A percentile compares a stretch with the other conserved stretches of the same genome.
phyloP scores from a whole-genome alignment of 2,329 filamentous ascomycete genomes.

The Fusarium ambrosium region DNA sequence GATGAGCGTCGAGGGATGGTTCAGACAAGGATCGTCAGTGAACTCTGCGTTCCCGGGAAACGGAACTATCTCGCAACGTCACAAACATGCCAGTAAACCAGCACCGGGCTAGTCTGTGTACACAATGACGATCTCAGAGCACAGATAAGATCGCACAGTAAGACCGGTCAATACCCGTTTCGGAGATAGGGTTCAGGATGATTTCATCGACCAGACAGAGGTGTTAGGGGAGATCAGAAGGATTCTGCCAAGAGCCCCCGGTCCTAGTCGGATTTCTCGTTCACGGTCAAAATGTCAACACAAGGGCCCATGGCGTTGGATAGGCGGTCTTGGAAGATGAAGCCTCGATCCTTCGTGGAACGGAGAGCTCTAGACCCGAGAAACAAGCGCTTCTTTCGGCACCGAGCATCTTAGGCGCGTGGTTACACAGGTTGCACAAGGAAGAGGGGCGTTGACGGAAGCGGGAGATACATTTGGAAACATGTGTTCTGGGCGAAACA shows the following conservation, averaged over 20 bases:
- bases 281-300: not conserved
- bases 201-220: constrained; percentile 20
- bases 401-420: not conserved
- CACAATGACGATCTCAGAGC: constrained; percentile 6
- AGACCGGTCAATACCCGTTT: constrained; percentile 13
- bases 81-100: constrained; percentile 17
- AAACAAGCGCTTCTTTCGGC: constrained; percentile 1
- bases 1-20: not conserved
- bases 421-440: constrained; percentile 1
- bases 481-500: not conserved
- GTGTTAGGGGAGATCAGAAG: not conserved
- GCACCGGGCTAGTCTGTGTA: not conserved
- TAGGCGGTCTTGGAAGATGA: constrained; percentile 15
- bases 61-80: constrained; percentile 19
- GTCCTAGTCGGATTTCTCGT: not conserved
- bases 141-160: not conserved
- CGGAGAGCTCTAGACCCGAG: constrained; percentile 4
- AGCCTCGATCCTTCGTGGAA: constrained; percentile 11
- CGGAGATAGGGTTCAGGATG: constrained; percentile 27
- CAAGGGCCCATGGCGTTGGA: constrained; percentile 8
- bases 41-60: constrained; percentile 15
- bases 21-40: not conserved
- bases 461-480: constrained; percentile 12
- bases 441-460: constrained; percentile 5
- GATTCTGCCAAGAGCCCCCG: constrained; percentile 5